Evolutionary conservation across 2,329 filamentous ascomycete genomes (phyloP).

Genomic region (Aspergillus sp.): DNA sequence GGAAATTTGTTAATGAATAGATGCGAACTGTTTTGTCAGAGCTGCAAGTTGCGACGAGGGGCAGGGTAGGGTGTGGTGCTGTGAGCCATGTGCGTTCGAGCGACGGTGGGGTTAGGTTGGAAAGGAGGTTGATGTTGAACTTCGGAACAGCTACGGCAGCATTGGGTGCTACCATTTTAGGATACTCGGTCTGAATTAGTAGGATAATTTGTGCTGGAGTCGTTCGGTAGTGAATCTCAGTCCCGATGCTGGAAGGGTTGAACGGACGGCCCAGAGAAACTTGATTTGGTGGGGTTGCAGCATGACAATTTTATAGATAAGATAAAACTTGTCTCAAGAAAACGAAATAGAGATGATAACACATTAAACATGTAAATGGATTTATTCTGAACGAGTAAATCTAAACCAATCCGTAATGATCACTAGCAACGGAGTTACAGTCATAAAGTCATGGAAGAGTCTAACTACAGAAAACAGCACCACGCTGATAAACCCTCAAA

Average conservation of each 20-base stretch:
- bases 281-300: neutral
- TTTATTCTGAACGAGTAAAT: neutral
- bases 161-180: constrained; percentile 1
- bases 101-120: constrained; percentile 53
- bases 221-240: neutral
- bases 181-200: neutral
- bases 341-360: neutral
- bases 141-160: neutral
- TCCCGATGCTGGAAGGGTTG: neutral
- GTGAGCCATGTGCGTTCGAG: constrained; percentile 77
- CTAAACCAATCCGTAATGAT: neutral
- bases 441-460: neutral
- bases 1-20: constrained; percentile 81
- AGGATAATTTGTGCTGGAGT: neutral
- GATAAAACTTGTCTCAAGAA: neutral
- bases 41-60: constrained; percentile 84
- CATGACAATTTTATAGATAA: neutral
- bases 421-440: neutral
- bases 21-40: constrained; percentile 83
- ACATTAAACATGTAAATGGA: neutral
- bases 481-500: neutral
- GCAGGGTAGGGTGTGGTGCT: constrained; percentile 79
- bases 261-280: neutral
- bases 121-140: constrained; percentile 2
- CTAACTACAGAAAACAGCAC: neutral